Percentiles rank a stretch among this genome's conserved stretches.
Conservation (phyloP, 1,284 basidiomycete genomes). For the Ganoderma resinaceum region DNA sequence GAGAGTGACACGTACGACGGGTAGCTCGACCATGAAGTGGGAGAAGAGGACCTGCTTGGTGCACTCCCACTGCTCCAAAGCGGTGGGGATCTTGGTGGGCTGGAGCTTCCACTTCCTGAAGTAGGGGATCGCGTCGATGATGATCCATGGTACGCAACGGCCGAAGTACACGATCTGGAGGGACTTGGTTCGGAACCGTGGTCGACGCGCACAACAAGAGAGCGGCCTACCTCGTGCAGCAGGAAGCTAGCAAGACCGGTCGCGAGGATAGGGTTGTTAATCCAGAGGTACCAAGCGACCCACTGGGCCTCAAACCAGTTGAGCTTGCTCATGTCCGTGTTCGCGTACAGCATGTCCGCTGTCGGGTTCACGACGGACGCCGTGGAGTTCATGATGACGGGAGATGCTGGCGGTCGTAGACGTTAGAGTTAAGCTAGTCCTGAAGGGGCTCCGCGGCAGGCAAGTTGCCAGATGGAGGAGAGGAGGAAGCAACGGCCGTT, state of each 20-base stretch:
- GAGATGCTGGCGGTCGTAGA: slow-evolving; percentile 6
- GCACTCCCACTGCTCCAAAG: slow-evolving; percentile 93
- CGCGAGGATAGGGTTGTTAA: slow-evolving; percentile 92
- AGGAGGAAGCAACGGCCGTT: slow-evolving; percentile 22
- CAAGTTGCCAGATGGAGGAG: background rate
- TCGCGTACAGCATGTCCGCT: slow-evolving; percentile 57
- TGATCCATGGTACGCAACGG: slow-evolving; percentile 93
- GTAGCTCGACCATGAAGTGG: slow-evolving; percentile 96
- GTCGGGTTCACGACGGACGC: slow-evolving; percentile 31
- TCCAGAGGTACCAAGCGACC: slow-evolving; percentile 85
- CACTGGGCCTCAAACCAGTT: slow-evolving; percentile 83
- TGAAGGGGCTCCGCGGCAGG: slow-evolving; percentile 7
- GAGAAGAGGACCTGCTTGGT: slow-evolving; percentile 95
- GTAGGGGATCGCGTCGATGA: slow-evolving; percentile 94
- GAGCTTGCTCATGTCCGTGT: slow-evolving; percentile 70
- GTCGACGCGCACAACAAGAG: background rate
- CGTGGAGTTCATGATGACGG: slow-evolving; percentile 36
- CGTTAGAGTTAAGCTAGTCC: slow-evolving; percentile 5
- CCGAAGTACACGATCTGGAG: slow-evolving; percentile 94
- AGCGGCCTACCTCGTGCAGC: slow-evolving; percentile 83
- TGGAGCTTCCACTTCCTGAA: slow-evolving; percentile 97
- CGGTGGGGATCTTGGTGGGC: slow-evolving; percentile 82
- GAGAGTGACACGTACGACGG: slow-evolving; percentile 61
- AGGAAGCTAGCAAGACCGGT: slow-evolving; percentile 95
- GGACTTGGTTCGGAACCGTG: slow-evolving; percentile 2